phyloP scores from a whole-genome alignment of 176 grass and related monocot species.

The Hsuehochloa calcarea region DNA sequence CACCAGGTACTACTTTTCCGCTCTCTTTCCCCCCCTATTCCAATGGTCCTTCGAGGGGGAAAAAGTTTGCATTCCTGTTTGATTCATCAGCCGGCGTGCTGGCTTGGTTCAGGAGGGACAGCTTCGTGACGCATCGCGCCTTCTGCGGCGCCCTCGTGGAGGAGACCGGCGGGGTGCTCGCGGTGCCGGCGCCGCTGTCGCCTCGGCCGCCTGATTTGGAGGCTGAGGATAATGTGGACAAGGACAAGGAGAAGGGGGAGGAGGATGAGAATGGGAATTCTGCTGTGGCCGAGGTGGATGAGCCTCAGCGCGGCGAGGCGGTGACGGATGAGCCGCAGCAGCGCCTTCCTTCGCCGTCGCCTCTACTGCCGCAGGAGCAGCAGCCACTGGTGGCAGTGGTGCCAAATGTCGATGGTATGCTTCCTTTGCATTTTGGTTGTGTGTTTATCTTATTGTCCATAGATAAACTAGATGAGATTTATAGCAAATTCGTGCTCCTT shows the following conservation, averaged over 20 bases:
- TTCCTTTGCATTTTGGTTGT: conserved; percentile 20
- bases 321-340: no score
- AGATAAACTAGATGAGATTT: conserved; percentile 26
- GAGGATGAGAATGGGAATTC: no score
- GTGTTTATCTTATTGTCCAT: conserved; percentile 41
- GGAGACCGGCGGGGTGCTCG: background rate
- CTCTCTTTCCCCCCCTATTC: background rate
- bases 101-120: conserved; percentile 49
- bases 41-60: background rate
- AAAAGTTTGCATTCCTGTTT: conserved; percentile 12
- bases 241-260: no score
- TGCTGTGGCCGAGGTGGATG: no score
- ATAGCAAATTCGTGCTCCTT: conserved; percentile 14
- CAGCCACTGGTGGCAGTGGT: no score
- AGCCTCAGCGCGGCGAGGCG: no score
- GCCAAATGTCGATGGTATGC: conserved; percentile 20
- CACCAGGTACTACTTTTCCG: conserved; percentile 32
- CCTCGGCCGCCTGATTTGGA: no score
- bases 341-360: no score
- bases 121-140: conserved; percentile 60
- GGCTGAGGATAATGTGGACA: no score
- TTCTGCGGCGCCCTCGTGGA: no score
- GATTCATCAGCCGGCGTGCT: background rate
- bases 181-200: no score
- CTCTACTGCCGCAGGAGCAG: no score